Conservation (phyloP, 1,284 basidiomycete species). For the Boletus subluridellus region DNA sequence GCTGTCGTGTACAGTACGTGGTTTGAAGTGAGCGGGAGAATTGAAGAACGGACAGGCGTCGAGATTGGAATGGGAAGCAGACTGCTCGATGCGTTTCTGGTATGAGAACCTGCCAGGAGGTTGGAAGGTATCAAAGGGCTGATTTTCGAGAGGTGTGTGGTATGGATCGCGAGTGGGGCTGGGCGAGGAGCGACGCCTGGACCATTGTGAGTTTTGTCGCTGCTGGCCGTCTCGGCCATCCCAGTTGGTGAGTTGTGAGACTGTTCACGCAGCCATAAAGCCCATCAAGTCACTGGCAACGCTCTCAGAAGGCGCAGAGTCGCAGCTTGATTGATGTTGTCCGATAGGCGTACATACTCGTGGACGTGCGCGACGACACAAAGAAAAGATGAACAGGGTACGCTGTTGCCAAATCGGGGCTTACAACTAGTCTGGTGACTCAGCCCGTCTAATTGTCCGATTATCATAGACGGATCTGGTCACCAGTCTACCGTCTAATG, state of each 20-base stretch:
- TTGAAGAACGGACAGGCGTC: slow-evolving; percentile 2
- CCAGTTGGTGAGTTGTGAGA: slow-evolving; percentile 21
- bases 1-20: slow-evolving; percentile 8
- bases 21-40: slow-evolving; percentile 9
- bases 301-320: background rate
- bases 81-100: slow-evolving; percentile 12
- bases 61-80: background rate
- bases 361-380: slow-evolving; percentile 3
- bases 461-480: too few species aligned
- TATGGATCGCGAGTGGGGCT: slow-evolving; percentile 10
- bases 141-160: slow-evolving; percentile 1
- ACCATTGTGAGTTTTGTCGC: slow-evolving; percentile 9
- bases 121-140: background rate
- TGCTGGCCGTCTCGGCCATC: slow-evolving; percentile 14
- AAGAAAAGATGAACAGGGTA: too few species aligned
- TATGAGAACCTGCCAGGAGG: background rate
- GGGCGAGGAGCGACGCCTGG: slow-evolving; percentile 16
- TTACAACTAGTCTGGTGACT: too few species aligned
- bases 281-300: background rate
- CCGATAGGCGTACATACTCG: background rate
- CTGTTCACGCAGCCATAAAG: slow-evolving; percentile 16
- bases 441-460: too few species aligned
- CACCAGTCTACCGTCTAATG: too few species aligned
- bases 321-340: background rate
- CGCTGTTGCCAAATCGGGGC: too few species aligned